phyloP scores from a whole-genome alignment of 2,329 filamentous ascomycete genomes.

The Aspergillus niger region DNA sequence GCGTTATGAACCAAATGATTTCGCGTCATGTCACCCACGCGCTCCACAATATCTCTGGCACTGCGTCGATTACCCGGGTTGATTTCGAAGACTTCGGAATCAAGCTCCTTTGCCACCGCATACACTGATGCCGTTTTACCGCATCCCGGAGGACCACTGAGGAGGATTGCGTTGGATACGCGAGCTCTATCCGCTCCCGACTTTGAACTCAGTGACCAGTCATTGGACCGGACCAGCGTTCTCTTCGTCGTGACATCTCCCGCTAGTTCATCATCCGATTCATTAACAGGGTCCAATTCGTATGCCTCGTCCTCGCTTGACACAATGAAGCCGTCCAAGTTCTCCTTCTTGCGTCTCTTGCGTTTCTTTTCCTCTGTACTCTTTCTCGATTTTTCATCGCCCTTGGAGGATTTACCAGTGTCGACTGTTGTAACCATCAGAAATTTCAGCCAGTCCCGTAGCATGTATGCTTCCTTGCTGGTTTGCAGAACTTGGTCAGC shows the following conservation, averaged over 20 bases:
- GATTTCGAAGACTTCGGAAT: constrained; percentile 93
- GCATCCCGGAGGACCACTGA: constrained; percentile 86
- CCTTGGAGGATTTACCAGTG: constrained; percentile 50
- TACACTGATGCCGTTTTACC: constrained; percentile 93
- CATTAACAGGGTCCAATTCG: constrained; percentile 69
- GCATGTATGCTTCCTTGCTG: constrained; percentile 67
- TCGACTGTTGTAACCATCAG: constrained; percentile 77
- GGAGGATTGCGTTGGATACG: constrained; percentile 72
- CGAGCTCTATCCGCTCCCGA: constrained; percentile 51
- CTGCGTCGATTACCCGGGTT: constrained; percentile 80
- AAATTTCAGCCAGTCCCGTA: constrained; percentile 79
- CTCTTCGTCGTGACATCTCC: constrained; percentile 40
- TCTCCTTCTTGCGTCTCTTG: constrained; percentile 71
- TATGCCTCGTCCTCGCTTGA: constrained; percentile 74
- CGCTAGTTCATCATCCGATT: constrained; percentile 56
- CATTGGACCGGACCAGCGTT: constrained; percentile 47
- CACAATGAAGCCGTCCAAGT: constrained; percentile 78
- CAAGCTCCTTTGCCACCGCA: constrained; percentile 87
- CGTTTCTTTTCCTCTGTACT: constrained; percentile 32
- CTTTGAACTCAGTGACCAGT: constrained; percentile 38
- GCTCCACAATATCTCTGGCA: constrained; percentile 87
- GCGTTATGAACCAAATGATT: constrained; percentile 80
- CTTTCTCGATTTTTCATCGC: constrained; percentile 29
- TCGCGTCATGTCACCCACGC: constrained; percentile 92
- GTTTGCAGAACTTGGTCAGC: constrained; percentile 74